Evolutionary conservation across 345 rosid species (phyloP), one percentile per base, ranked within the genome.

Genomic region (Ceriops decandra): DNA sequence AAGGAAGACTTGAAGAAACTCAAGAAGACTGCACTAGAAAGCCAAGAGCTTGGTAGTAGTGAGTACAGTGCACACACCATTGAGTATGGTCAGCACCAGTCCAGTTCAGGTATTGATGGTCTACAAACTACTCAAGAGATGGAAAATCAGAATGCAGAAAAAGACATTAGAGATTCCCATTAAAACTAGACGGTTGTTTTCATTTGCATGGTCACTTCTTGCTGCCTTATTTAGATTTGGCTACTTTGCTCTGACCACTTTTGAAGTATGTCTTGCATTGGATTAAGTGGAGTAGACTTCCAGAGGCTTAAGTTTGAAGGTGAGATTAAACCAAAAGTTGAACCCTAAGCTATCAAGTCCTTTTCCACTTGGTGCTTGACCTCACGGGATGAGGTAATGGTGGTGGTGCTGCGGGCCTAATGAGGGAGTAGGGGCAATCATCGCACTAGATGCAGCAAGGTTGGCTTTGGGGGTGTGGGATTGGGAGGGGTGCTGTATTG

Each of bases 1-100:
- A 22, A 19, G 51, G 74, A 75, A 66, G 74, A 75, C 51, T 28
- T 75, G 62, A 75, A 69, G 67, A 70, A 64, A 60, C 69, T 69
- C 62, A 59, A 54, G 67, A 69, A 64, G 78, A 47, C 65, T 9
- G 78, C 70, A 4, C 63, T 75, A 31, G 74, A 70, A 59, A 75
- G 64, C 56, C 61, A 35, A 47, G 69, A 68, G 54, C 57, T 7
- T 65, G 70, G 17, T 24, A 65, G 68, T 13, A 65, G 17, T 3
- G 73, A 64, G 53, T 33, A 27, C 57, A 69, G 66, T 74, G 70
- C 31, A 57, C 15, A 51, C 53, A 58, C 70, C 20, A 58, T 70
- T 20, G 73, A 63, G 1, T 47, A 20, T 33, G 73, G 66, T 38
- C 24, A 30, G 61, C 64, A 74, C 1, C 62, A 27, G 33, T 63